Base-by-base conservation (phyloP, 2,329 filamentous ascomycete species). In the Phoma sp. region DNA sequence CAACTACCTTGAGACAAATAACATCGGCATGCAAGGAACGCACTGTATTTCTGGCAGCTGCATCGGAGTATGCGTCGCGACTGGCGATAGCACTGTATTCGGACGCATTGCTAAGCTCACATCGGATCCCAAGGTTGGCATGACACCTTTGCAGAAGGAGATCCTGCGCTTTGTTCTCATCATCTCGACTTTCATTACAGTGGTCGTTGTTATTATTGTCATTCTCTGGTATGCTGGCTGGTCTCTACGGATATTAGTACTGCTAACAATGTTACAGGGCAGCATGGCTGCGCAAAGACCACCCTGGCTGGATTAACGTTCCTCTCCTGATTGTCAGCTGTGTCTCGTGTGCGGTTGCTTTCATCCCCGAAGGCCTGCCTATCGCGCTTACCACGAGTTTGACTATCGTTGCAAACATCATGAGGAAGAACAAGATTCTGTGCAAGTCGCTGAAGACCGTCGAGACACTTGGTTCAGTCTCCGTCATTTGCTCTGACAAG, bases 371-470 rank as follows among this genome's bases (percentile, higher is more conserved):
- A 73, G 72, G 70, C 30, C 56, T 74, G 9, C 72, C 71, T 0
- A 72, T 75, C 14, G 71, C 71, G 10, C 59, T 75, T 1, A 74
- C 72, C 1, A 84, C 86, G 1, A 88, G 86, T 14, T 78, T 93
- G 59, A 91, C 89, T 0, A 92, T 93, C 55, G 88, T 85, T 1
- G 89, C 89, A 18, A 89, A 88, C 59, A 82, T 89, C 62, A 91
- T 93, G 89, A 82, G 82, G 59, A 86, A 88, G 75, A 87, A 91
- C 71, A 88, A 89, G 67, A 86, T 92, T 38, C 81, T 92, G 7
- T 91, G 89, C 84, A 92, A 92, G 75, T 90, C 87, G 0, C 79
- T 93, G 41, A 90, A 90, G 75, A 91, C 89, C 0, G 88, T 91
- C 0, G 89, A 91, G 73, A 91, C 89, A 0, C 80, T 91, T 0